A percentile compares a stretch with the other conserved stretches of the same genome.
phyloP scores from a whole-genome alignment of 371 early-diverging fungal genomes.

The Mucor saturninus region DNA sequence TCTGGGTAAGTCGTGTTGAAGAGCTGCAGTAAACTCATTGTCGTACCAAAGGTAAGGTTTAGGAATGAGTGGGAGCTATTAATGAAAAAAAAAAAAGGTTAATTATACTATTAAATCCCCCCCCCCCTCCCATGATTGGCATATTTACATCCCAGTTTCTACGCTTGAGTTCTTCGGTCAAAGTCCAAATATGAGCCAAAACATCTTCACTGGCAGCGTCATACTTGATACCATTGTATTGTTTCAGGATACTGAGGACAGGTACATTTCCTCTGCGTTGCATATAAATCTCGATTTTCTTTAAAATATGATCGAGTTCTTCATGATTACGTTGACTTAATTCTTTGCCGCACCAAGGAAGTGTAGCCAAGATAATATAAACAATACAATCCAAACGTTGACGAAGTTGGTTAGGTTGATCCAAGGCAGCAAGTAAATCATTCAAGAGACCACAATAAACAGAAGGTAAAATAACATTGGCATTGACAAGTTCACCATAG shows the following conservation, averaged over 20 bases:
- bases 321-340: slow-evolving; percentile 60
- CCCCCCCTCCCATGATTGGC: too few relatives aligned
- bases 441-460: slow-evolving; percentile 68
- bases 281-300: slow-evolving; percentile 69
- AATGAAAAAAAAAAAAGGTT: too few relatives aligned
- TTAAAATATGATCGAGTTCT: slow-evolving; percentile 65
- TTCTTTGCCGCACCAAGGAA: slow-evolving; percentile 76
- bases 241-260: slow-evolving; percentile 56
- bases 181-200: slow-evolving; percentile 71
- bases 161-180: slow-evolving; percentile 61
- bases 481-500: slow-evolving; percentile 81
- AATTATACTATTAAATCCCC: too few relatives aligned
- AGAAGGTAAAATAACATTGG: slow-evolving; percentile 73
- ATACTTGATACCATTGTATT: slow-evolving; percentile 55
- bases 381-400: slow-evolving; percentile 78
- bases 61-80: slow-evolving; percentile 46
- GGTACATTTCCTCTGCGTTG: slow-evolving; percentile 46
- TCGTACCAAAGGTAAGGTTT: slow-evolving; percentile 65
- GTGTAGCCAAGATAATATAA: slow-evolving; percentile 69
- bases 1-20: slow-evolving; percentile 67
- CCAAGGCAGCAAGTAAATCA: slow-evolving; percentile 60
- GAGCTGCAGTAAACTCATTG: slow-evolving; percentile 57
- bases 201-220: slow-evolving; percentile 63
- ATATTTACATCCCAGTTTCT: slow-evolving; percentile 66
- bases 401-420: slow-evolving; percentile 58